Conservation (phyloP, 345 rosid genomes). For the Hypericum androsaemum region DNA sequence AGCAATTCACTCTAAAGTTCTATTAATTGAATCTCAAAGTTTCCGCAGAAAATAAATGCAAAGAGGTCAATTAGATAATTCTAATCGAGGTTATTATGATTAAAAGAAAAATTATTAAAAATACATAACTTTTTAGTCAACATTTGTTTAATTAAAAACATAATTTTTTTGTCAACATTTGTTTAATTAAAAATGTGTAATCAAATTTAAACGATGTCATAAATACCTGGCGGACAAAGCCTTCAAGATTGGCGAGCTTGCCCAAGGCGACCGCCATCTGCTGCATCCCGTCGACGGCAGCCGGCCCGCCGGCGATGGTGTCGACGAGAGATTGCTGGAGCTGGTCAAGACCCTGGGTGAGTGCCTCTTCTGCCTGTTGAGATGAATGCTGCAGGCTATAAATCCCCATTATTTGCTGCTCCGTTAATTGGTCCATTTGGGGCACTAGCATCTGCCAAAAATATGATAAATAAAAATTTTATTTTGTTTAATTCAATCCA, state of each 20-base stretch:
- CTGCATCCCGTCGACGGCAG: slow-evolving; percentile 59
- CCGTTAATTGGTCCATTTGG: slow-evolving; percentile 80
- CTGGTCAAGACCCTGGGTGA: slow-evolving; percentile 80
- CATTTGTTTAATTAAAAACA: too few relatives aligned
- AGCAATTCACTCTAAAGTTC: too few relatives aligned
- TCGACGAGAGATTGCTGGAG: slow-evolving; percentile 86
- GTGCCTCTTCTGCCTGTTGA: slow-evolving; percentile 94
- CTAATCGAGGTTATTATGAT: too few relatives aligned
- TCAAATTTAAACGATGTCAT: not conserved
- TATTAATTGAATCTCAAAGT: too few relatives aligned
- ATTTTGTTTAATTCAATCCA: not conserved
- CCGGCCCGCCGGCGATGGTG: slow-evolving; percentile 50
- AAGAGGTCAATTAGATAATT: too few relatives aligned
- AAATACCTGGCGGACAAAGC: slow-evolving; percentile 86
- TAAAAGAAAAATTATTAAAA: too few relatives aligned
- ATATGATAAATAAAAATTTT: not conserved
- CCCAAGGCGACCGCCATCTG: slow-evolving; percentile 88
- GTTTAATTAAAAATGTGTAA: too few relatives aligned
- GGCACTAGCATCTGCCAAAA: slow-evolving; percentile 54
- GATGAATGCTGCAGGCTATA: slow-evolving; percentile 87
- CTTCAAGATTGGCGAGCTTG: slow-evolving; percentile 86
- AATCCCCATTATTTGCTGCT: slow-evolving; percentile 88
- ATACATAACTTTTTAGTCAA: too few relatives aligned
- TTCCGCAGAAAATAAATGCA: too few relatives aligned
- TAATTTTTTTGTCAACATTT: too few relatives aligned